Conservation (phyloP, 345 rosid species). For the Melastoma malabathricum region DNA sequence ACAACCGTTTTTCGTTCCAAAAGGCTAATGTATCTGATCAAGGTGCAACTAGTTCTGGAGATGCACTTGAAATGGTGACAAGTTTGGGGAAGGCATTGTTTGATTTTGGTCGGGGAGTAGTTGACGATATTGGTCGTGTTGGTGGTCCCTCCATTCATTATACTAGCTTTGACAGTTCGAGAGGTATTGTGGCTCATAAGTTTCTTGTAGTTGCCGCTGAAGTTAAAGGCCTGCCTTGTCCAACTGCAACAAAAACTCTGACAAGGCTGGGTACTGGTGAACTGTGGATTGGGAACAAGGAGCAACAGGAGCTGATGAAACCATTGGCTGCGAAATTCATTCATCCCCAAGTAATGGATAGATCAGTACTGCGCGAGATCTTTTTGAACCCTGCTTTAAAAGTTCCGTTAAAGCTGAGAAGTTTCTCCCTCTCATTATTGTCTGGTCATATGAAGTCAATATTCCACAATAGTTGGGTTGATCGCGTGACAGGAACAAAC, state of each 20-base stretch:
- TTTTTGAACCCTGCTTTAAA: constrained; percentile 42
- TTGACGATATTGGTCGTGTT: constrained; percentile 77
- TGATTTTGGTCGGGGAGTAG: constrained; percentile 87
- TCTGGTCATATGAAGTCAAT: constrained; percentile 62
- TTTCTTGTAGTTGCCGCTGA: constrained; percentile 38
- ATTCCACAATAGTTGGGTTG: constrained; percentile 71
- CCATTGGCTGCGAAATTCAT: constrained; percentile 64
- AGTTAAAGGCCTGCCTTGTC: constrained; percentile 74
- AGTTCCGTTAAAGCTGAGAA: constrained; percentile 40
- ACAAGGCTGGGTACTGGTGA: constrained; percentile 54
- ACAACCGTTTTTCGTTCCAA: constrained; percentile 19
- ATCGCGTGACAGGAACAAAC: constrained; percentile 46
- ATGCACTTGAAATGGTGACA: constrained; percentile 91
- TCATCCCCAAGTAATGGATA: constrained; percentile 65
- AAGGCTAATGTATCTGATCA: constrained; percentile 23
- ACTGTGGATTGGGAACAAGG: constrained; percentile 77
- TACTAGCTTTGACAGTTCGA: constrained; percentile 19
- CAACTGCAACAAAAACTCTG: constrained; percentile 65
- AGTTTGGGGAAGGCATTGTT: constrained; percentile 79
- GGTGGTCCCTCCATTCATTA: constrained; percentile 30
- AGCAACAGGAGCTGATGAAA: constrained; percentile 67
- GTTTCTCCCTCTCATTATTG: constrained; percentile 57
- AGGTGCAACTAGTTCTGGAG: constrained; percentile 55
- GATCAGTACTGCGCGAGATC: constrained; percentile 48
- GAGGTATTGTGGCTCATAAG: constrained; percentile 30